Conservation (phyloP, 495 filamentous ascomycete genomes). For the Patellaria atrata region DNA sequence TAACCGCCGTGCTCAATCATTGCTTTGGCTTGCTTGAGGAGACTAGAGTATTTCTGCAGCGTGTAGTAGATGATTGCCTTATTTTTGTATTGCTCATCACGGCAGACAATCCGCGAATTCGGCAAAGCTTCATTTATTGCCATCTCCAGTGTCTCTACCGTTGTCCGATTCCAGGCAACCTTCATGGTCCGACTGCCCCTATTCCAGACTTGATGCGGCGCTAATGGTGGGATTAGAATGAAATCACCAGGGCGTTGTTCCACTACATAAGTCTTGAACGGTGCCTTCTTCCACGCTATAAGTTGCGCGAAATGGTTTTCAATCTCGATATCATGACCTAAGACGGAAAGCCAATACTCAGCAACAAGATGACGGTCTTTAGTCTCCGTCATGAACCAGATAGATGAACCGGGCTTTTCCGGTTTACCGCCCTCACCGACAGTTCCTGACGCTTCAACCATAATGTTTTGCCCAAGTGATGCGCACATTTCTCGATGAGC, state of each 20-base stretch:
- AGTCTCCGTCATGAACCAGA: conserved; percentile 97
- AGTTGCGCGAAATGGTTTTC: conserved; percentile 93
- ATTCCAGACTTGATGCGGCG: conserved; percentile 99
- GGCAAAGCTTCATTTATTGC: conserved; percentile 77
- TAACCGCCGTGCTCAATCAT: conserved; percentile 34
- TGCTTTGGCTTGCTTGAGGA: conserved; percentile 36
- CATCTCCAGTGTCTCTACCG: conserved; percentile 73
- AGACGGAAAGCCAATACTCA: conserved; percentile 79
- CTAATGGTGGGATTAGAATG: conserved; percentile 85
- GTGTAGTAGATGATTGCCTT: conserved; percentile 87
- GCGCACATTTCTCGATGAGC: conserved; percentile 97
- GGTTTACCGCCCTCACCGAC: conserved; percentile 42
- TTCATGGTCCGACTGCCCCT: conserved; percentile 90
- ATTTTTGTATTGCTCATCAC: conserved; percentile 98
- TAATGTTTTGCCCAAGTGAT: conserved; percentile 88
- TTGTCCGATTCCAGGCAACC: conserved; percentile 96
- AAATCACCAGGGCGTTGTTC: conserved; percentile 91
- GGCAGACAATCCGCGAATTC: conserved; percentile 77
- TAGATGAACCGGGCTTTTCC: conserved; percentile 69
- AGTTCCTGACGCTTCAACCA: conserved; percentile 69
- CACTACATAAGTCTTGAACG: conserved; percentile 82
- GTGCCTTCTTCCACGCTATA: conserved; percentile 81
- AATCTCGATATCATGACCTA: conserved; percentile 92
- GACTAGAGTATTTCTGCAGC: conserved; percentile 56
- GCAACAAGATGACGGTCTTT: conserved; percentile 75